Evolutionary conservation across 371 early-diverging fungal species (phyloP).

Genomic region (Mortierella sp.): DNA sequence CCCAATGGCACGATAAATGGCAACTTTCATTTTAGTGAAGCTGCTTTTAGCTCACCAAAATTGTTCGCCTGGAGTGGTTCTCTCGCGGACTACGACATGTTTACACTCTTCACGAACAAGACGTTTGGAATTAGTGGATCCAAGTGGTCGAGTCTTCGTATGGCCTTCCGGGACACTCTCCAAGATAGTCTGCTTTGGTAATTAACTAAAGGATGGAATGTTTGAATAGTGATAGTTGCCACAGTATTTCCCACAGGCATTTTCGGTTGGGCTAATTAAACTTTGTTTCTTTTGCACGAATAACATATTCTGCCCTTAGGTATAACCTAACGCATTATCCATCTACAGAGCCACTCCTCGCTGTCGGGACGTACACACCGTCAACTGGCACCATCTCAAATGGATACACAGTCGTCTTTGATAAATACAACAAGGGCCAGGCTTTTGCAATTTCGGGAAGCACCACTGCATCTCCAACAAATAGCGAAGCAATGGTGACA

Average conservation of each 20-base stretch:
- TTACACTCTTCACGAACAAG: neutral
- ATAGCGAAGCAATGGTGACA: neutral
- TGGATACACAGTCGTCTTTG: neutral
- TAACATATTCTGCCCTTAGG: neutral
- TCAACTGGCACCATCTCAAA: neutral
- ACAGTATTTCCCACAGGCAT: no score
- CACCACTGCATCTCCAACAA: neutral
- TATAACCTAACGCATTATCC: neutral
- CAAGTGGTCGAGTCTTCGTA: neutral
- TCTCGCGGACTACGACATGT: neutral
- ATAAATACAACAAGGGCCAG: neutral
- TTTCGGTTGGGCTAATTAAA: no score
- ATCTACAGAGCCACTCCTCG: neutral
- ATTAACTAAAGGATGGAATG: no score
- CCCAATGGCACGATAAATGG: neutral
- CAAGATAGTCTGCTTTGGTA: no score
- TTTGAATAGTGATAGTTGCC: no score
- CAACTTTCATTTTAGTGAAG: neutral
- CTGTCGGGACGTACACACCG: neutral
- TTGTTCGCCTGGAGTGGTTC: neutral
- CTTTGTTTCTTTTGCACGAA: no score
- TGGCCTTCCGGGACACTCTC: neutral
- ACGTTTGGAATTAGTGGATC: neutral
- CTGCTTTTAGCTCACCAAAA: neutral
- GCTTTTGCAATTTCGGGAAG: neutral